Percentiles rank a stretch among this genome's conserved stretches.
Conservation (phyloP, 345 rosid genomes). For the Murraya paniculata region DNA sequence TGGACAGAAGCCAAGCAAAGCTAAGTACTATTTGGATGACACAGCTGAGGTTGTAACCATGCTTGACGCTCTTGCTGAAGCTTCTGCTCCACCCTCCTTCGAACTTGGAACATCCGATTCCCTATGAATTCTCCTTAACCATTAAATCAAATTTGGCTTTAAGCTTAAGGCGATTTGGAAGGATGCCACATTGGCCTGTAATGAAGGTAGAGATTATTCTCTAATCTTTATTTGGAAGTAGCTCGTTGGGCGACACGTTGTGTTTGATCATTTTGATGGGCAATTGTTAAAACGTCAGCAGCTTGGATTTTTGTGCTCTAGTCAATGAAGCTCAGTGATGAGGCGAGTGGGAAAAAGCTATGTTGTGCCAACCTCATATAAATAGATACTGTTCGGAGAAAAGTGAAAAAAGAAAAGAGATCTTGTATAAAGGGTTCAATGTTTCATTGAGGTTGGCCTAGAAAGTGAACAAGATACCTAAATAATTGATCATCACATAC, state of each 20-base stretch:
- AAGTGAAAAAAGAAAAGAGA: too few relatives aligned
- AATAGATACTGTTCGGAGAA: not conserved
- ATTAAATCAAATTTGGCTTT: slow-evolving; percentile 3
- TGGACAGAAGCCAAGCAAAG: slow-evolving; percentile 97
- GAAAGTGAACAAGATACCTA: slow-evolving; percentile 9
- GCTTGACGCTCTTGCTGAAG: slow-evolving; percentile 64
- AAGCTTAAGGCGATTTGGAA: not conserved
- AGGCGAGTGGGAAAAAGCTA: not conserved
- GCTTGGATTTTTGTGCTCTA: slow-evolving; percentile 12
- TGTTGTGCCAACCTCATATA: not conserved
- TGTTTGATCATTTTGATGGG: slow-evolving; percentile 16
- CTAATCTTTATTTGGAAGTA: slow-evolving; percentile 13
- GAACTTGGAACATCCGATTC: slow-evolving; percentile 25
- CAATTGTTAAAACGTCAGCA: slow-evolving; percentile 11
- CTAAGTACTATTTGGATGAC: slow-evolving; percentile 82
- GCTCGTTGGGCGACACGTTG: not conserved
- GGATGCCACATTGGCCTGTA: slow-evolving; percentile 11
- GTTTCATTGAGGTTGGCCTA: not conserved
- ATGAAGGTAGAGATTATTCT: slow-evolving; percentile 21
- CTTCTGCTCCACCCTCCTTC: slow-evolving; percentile 37
- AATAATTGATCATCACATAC: slow-evolving; percentile 21
- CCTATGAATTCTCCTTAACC: slow-evolving; percentile 18
- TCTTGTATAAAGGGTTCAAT: too few relatives aligned
- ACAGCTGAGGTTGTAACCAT: slow-evolving; percentile 50
- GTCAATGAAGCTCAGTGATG: not conserved